Base-by-base conservation (phyloP, 129 eudicot species). In the Lonicera japonica region DNA sequence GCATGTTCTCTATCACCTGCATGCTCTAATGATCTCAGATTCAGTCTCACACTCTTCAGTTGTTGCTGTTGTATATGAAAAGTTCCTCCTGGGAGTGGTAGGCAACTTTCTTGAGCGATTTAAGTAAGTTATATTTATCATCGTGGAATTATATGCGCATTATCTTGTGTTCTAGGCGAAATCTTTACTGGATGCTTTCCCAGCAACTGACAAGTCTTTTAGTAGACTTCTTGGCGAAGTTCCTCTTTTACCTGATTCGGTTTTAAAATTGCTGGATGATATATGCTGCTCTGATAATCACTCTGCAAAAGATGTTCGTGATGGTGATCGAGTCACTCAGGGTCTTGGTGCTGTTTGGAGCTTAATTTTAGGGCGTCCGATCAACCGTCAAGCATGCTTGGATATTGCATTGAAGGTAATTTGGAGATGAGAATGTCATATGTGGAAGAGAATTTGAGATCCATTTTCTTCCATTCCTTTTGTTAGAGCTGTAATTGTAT, bases 281-380 rank as follows among this genome's bases (percentile, higher is more conserved):
- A 47, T 94, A 61, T 94, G 96, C 64, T 77, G 70, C 69, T 78
- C 95, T 14, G 74, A 75, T 25, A 58, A 72, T 50, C 57, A 76
- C 56, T 36, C 53, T 24, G 85, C 80, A 18, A 75, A 75, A 58
- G 91, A 87, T 73, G 66, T 54, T 45, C 84, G 80, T 60, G 95
- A 88, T 46, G 84, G 95, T 69, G 96, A 94, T 69, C 96, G 95
- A 56, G 88, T 88, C 60, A 84, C 86, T 39, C 99, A 94, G 78
- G 99, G 99, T 57, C 96, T 94, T 72, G 99, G 99, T 47, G 82
- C 89, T 54, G 80, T 83, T 47, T 94, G 99, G 99, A 79, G 75
- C 79, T 81, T 85, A 65, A 85, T 94, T 75, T 23, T 88, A 54
- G 85, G 85, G 11, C 95, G 96, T 38, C 96, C 96, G 12, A 71